Conservation (phyloP, 2,329 filamentous ascomycete genomes). For the Penicillium sp. region DNA sequence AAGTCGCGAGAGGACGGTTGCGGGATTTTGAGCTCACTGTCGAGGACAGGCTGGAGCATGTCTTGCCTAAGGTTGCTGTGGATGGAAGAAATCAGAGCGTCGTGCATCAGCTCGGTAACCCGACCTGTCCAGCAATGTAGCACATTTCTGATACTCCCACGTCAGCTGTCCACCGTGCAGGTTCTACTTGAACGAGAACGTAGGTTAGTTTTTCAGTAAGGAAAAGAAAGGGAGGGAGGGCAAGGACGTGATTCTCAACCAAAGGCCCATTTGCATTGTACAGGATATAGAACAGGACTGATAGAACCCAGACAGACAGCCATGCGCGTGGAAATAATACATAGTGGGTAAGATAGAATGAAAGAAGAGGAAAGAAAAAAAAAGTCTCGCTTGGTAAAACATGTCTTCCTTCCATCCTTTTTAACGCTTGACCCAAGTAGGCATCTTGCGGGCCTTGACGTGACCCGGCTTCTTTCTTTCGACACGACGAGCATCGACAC, state of each 20-base stretch:
- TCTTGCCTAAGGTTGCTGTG: no score
- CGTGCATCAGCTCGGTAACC: no score
- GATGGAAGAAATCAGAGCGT: no score
- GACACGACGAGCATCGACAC: constrained; percentile 82
- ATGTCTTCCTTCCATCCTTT: background rate
- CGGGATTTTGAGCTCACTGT: no score
- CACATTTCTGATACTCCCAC: no score
- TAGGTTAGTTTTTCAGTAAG: background rate
- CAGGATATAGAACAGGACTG: constrained; percentile 25
- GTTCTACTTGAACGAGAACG: background rate
- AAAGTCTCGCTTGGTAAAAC: constrained; percentile 13
- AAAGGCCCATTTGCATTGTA: constrained; percentile 23
- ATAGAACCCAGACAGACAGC: constrained; percentile 17
- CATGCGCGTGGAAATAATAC: constrained; percentile 23
- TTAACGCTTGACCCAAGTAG: constrained; percentile 87
- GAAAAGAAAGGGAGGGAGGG: no score
- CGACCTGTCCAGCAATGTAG: no score
- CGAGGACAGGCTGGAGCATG: no score
- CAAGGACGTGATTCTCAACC: background rate
- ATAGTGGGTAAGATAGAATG: constrained; percentile 23
- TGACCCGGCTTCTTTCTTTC: constrained; percentile 98
- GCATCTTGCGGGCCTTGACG: constrained; percentile 96
- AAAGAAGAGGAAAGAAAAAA: constrained; percentile 11
- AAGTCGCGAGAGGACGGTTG: no score
- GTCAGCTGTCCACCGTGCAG: no score